phyloP scores from a whole-genome alignment of 2,329 filamentous ascomycete genomes.

The Verticillium zaregamsianum region DNA sequence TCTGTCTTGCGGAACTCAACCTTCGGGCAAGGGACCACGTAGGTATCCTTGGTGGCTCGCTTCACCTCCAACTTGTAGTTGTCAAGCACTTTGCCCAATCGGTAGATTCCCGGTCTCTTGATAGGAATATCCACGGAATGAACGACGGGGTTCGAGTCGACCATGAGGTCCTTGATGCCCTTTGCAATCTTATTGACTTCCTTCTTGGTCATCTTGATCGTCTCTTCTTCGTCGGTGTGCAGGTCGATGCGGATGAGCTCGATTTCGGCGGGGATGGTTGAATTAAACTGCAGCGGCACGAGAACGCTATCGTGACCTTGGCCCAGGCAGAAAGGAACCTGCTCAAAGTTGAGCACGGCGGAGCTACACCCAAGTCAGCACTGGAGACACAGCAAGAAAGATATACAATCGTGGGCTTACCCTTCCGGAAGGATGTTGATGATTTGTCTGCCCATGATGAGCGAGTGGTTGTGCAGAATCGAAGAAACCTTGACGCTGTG shows the following conservation, averaged over 20 bases:
- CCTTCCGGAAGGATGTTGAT: conserved; percentile 97
- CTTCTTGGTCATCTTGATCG: conserved; percentile 67
- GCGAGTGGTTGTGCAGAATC: conserved; percentile 85
- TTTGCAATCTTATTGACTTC: conserved; percentile 74
- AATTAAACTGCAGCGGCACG: conserved; percentile 88
- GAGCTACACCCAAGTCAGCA: conserved; percentile 49
- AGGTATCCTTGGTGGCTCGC: conserved; percentile 67
- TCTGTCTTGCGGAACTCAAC: conserved; percentile 66
- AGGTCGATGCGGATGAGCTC: conserved; percentile 86
- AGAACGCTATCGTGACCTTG: conserved; percentile 55
- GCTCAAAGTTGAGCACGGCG: conserved; percentile 80
- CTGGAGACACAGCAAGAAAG: conserved; percentile 3
- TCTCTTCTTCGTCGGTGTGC: conserved; percentile 74
- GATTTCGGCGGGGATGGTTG: conserved; percentile 82
- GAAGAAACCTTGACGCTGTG: conserved; percentile 82
- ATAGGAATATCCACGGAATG: conserved; percentile 69
- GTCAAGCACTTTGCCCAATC: conserved; percentile 80
- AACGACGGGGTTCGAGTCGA: conserved; percentile 56
- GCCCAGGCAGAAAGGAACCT: conserved; percentile 76
- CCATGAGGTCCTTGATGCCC: conserved; percentile 60
- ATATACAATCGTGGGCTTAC: conserved; percentile 29
- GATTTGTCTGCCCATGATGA: conserved; percentile 94
- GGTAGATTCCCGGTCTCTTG: conserved; percentile 85
- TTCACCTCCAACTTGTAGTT: conserved; percentile 93
- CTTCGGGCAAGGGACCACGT: conserved; percentile 81